Evolutionary conservation across 116 monocot genomes (phyloP).

Genomic region (Zostera marina): DNA sequence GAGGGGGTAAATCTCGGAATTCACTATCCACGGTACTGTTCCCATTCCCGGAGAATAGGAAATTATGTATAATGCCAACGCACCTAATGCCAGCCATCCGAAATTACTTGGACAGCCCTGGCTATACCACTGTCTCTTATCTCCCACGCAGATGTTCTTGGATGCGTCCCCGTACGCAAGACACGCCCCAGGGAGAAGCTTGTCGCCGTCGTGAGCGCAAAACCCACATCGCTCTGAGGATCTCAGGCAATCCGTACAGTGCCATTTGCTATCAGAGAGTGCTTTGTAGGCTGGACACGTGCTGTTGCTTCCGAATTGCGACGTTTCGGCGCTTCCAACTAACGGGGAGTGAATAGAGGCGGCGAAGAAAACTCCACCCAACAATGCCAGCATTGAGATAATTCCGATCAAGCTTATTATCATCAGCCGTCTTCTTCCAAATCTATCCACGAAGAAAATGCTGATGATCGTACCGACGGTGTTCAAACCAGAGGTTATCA

Average conservation of each 20-base stretch:
- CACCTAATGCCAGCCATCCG: slow-evolving; percentile 56
- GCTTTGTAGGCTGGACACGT: slow-evolving; percentile 42
- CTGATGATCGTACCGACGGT: slow-evolving; percentile 70
- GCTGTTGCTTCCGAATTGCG: slow-evolving; percentile 17
- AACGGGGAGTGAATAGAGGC: slow-evolving; percentile 37
- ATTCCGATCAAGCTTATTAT: slow-evolving; percentile 59
- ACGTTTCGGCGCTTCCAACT: slow-evolving; percentile 28
- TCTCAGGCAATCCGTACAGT: slow-evolving; percentile 54
- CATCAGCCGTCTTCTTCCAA: slow-evolving; percentile 56
- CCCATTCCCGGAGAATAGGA: slow-evolving; percentile 95
- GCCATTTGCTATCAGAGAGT: slow-evolving; percentile 25
- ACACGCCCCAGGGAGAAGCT: slow-evolving; percentile 66
- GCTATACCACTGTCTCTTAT: slow-evolving; percentile 46
- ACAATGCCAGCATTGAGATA: slow-evolving; percentile 35
- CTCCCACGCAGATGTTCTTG: slow-evolving; percentile 20
- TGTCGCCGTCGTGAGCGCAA: slow-evolving; percentile 32
- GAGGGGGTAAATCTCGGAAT: slow-evolving; percentile 84
- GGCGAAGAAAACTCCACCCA: slow-evolving; percentile 44
- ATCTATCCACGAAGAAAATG: slow-evolving; percentile 62
- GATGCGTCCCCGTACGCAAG: slow-evolving; percentile 9
- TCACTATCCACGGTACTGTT: slow-evolving; percentile 78
- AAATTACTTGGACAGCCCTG: slow-evolving; percentile 63
- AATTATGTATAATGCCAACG: slow-evolving; percentile 53
- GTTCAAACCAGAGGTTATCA: slow-evolving; percentile 77
- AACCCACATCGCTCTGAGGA: slow-evolving; percentile 45